Base-by-base conservation (phyloP, 441 rosid genomes). In the Gossypium laxum region DNA sequence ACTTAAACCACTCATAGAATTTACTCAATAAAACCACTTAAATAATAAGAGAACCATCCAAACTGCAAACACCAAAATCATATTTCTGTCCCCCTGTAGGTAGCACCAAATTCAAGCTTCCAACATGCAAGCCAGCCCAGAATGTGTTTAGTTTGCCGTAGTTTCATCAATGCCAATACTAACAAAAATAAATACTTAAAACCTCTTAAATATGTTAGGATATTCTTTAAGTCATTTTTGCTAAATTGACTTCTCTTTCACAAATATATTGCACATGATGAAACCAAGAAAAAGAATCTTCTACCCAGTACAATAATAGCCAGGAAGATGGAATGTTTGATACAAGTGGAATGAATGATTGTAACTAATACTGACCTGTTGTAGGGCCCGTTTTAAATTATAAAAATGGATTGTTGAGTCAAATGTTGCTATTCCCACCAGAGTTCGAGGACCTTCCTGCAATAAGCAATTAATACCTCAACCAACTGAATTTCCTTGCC, bases 371-470 rank as follows among this genome's bases (percentile, higher is more conserved):
- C 8, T 77, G 41, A 84, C 87, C 85, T 88, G 96, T 65, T 87
- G 94, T 55, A 85, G 48, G 26, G 92, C 89, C 11, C 88, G 83
- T 76, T 89, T 91, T 79, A 91, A 79, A 81, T 86, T 89, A 79
- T 89, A 91, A 77, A 91, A 91, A 73, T 91, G 93, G 70, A 91
- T 85, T 22, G 96, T 85, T 3, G 91, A 85, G 79, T 91, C 97
- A 74, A 84, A 90, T 52, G 97, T 91, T 41, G 92, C 97, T 75
- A 91, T 79, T 71, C 97, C 97, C 26, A 89, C 96, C 86, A 87
- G 81, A 64, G 96, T 90, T 71, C 88, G 85, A 50, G 89, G 90
- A 74, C 94, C 92, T 86, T 90, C 97, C 97, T 91, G 91, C 78
- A 78, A 76, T 19, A 26, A 14, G 43, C 62, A 6, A 78, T 68